Percentiles rank a stretch among this genome's conserved stretches.
phyloP scores from a whole-genome alignment of 2,329 filamentous ascomycete species.

The Biscogniauxia mediterranea region DNA sequence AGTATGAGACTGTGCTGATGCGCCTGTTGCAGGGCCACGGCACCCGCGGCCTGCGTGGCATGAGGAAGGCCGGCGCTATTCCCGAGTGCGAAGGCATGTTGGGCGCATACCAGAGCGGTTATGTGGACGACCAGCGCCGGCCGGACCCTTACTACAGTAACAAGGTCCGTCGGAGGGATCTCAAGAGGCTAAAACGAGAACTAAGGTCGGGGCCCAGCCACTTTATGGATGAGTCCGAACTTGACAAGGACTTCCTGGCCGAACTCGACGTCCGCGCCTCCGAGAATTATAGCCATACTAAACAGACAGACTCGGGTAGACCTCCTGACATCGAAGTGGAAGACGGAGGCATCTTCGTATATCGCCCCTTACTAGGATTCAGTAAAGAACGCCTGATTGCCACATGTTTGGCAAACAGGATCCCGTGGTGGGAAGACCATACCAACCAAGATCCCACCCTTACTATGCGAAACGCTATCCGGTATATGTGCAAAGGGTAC shows the following conservation, averaged over 20 bases:
- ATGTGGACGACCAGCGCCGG: conserved; percentile 45
- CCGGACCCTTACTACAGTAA: conserved; percentile 39
- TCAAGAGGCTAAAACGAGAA: conserved; percentile 22
- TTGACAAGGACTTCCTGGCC: not conserved
- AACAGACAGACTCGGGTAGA: conserved; percentile 11
- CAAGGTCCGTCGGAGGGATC: conserved; percentile 23
- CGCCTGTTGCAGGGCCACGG: conserved; percentile 67
- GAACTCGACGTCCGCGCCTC: conserved; percentile 17
- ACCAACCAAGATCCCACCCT: conserved; percentile 78
- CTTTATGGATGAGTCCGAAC: conserved; percentile 18
- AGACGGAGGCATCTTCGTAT: conserved; percentile 63
- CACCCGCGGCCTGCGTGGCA: conserved; percentile 70
- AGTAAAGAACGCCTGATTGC: conserved; percentile 70
- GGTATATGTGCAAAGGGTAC: conserved; percentile 59
- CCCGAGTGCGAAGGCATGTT: conserved; percentile 80
- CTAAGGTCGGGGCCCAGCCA: conserved; percentile 25
- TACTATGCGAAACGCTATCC: conserved; percentile 78
- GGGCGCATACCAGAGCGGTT: conserved; percentile 66
- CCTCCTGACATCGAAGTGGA: conserved; percentile 44
- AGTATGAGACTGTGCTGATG: conserved; percentile 86
- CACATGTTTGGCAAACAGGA: conserved; percentile 66
- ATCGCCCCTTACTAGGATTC: conserved; percentile 69
- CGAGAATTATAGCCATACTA: conserved; percentile 18
- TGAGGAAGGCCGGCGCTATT: conserved; percentile 64
- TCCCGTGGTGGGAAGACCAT: conserved; percentile 79